Base-by-base conservation (phyloP, 352 stramenopile genomes). In the Pythium sukuiense region DNA sequence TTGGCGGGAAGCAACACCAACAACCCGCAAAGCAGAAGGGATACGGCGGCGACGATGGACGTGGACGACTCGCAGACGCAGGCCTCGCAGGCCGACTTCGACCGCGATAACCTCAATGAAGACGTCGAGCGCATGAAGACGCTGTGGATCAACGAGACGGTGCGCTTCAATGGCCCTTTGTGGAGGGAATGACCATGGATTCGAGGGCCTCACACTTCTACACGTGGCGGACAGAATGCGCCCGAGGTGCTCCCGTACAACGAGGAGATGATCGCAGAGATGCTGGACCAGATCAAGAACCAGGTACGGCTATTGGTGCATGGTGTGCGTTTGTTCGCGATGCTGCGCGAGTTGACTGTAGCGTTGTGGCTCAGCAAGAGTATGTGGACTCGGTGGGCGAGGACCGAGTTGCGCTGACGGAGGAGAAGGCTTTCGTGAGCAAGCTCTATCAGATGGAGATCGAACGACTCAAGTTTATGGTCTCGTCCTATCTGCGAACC, bases 361-460 rank as follows among this genome's bases (percentile, higher is more conserved):
- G 49, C 12, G 3, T 57, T 24, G 11, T 27, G 41, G 18, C 26
- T 24, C 58, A 95, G 74, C 87, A 95, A 84, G 84, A 90, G 56
- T 93, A 89, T 59, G 83, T 95, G 24, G 82, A 95, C 61, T 89
- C 83, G 49, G 84, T 95, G 20, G 75, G 80, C 49, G 84, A 91
- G 33, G 82, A 93, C 32, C 76, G 78, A 20, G 62, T 62, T 2
- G 67, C 76, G 59, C 66, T 93, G 41, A 93, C 75, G 3, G 87
- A 95, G 49, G 85, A 95, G 71, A 82, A 81, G 50, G 77, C 81
- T 16, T 95, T 95, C 61, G 71, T 90, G 37, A 93, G 89, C 72
- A 93, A 92, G 59, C 74, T 95, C 26, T 95, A 95, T 64, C 87
- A 89, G 77, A 93, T 95, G 87, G 87, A 95, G 67, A 95, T 95